These are phyloP conservation scores for Coemansia asiatica DNA, from an alignment of 192 early-diverging fungal genomes.

Conservation along the genomic window DNA sequence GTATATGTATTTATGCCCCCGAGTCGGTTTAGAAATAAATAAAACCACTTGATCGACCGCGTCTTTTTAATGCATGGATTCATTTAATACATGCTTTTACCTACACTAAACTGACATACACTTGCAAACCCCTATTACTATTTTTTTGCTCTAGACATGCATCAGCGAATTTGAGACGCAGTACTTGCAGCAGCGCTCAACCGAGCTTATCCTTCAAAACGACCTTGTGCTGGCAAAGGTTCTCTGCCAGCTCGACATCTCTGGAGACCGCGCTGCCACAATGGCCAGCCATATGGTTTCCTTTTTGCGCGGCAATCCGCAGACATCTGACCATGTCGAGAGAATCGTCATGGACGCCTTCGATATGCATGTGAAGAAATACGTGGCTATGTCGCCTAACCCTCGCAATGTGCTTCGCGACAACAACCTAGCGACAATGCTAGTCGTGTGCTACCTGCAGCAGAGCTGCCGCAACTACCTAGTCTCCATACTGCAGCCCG, in stretches of 20 bases:
- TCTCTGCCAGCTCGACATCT: slow-evolving; percentile 41
- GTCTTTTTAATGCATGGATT: neutral
- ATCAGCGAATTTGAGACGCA: slow-evolving; percentile 51
- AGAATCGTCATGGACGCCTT: slow-evolving; percentile 49
- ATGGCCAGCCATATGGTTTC: slow-evolving; percentile 54
- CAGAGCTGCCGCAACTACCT: slow-evolving; percentile 48
- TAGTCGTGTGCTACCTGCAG: slow-evolving; percentile 54
- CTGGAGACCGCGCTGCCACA: slow-evolving; percentile 48
- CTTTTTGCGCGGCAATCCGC: slow-evolving; percentile 51
- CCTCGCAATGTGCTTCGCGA: slow-evolving; percentile 42
- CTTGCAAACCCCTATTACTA: neutral
- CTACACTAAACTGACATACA: neutral
- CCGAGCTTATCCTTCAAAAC: slow-evolving; percentile 41
- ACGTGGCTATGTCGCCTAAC: slow-evolving; percentile 26
- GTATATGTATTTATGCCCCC: neutral
- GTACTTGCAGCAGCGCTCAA: slow-evolving; percentile 51
- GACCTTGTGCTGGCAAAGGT: slow-evolving; percentile 37
- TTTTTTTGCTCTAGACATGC: slow-evolving; percentile 23
- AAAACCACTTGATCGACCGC: too few relatives aligned
- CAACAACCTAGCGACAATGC: slow-evolving; percentile 55
- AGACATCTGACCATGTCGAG: slow-evolving; percentile 37
- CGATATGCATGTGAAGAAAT: slow-evolving; percentile 36
- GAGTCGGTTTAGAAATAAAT: too few relatives aligned
- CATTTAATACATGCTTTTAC: neutral
- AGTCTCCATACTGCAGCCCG: slow-evolving; percentile 52